phyloP scores from a whole-genome alignment of 139 green algal genomes.

The Chlamydomonas schloesseri region DNA sequence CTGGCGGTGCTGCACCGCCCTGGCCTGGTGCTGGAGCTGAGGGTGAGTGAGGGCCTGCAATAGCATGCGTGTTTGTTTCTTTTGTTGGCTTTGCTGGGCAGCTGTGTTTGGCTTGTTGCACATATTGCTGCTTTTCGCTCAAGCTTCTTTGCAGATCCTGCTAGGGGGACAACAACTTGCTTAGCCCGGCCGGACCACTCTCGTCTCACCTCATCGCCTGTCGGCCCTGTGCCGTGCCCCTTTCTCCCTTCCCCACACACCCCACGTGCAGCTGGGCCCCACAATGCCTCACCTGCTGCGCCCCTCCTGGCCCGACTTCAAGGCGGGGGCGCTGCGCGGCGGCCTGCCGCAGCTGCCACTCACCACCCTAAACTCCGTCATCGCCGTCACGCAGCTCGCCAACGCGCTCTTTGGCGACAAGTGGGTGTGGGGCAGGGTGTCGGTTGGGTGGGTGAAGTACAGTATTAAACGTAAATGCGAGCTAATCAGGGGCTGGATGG shows the following conservation, averaged over 20 bases:
- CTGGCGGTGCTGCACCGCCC: conserved; percentile 54
- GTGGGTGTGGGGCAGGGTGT: background rate
- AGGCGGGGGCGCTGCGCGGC: conserved; percentile 27
- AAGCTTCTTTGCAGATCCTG: too few relatives aligned
- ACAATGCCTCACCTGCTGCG: conserved; percentile 49
- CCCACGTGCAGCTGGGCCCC: conserved; percentile 40
- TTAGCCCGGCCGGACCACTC: too few relatives aligned
- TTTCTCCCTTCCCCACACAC: background rate
- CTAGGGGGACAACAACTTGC: too few relatives aligned
- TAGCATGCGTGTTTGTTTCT: too few relatives aligned
- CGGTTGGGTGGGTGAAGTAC: too few relatives aligned
- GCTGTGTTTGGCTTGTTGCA: too few relatives aligned
- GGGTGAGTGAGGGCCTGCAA: conserved; percentile 54
- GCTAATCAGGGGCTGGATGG: too few relatives aligned
- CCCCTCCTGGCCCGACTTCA: conserved; percentile 47
- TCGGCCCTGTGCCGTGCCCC: background rate
- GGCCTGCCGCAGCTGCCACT: conserved; percentile 69
- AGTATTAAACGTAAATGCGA: too few relatives aligned
- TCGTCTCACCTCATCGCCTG: too few relatives aligned
- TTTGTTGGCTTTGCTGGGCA: too few relatives aligned
- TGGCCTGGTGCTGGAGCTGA: conserved; percentile 51
- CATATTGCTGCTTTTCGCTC: too few relatives aligned
- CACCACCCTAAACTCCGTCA: conserved; percentile 83
- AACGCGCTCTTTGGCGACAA: conserved; percentile 70
- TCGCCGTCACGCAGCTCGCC: conserved; percentile 81